These are phyloP conservation scores for Candida adriatica DNA, from an alignment of 805 yeast genomes.

Conservation along the genomic window DNA sequence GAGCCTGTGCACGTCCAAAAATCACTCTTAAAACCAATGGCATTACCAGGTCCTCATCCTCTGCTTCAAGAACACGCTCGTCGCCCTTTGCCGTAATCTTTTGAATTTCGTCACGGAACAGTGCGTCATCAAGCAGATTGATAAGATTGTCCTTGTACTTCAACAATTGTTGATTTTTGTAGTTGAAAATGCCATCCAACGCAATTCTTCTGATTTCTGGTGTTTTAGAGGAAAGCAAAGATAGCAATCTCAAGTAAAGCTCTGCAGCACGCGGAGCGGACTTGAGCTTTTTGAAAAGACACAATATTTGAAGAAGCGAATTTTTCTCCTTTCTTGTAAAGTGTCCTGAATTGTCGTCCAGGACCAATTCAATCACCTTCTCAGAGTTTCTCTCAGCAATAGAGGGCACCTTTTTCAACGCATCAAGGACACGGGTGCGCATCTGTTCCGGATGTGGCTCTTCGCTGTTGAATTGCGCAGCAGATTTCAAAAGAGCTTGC, in stretches of 20 bases:
- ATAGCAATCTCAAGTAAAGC: conserved; percentile 46
- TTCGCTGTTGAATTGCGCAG: conserved; percentile 10
- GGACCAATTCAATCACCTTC: conserved; percentile 52
- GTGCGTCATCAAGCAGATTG: conserved; percentile 72
- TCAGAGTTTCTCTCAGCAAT: conserved; percentile 61
- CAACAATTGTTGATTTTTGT: conserved; percentile 47
- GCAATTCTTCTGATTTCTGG: conserved; percentile 66
- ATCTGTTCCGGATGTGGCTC: conserved; percentile 12
- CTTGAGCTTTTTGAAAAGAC: conserved; percentile 57
- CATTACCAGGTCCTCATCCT: conserved; percentile 55
- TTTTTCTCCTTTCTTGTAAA: conserved; percentile 51
- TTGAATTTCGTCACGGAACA: conserved; percentile 80
- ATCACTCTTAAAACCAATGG: conserved; percentile 71
- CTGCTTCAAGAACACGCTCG: conserved; percentile 47
- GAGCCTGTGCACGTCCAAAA: conserved; percentile 79
- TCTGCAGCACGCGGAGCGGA: conserved; percentile 44
- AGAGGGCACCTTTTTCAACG: conserved; percentile 51
- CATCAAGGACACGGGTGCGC: conserved; percentile 51
- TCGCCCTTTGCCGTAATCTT: conserved; percentile 49
- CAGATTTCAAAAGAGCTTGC: conserved; percentile 7
- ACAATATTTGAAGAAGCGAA: conserved; percentile 52
- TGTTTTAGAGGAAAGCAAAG: conserved; percentile 54
- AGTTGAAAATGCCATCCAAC: conserved; percentile 59
- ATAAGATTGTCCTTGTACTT: conserved; percentile 69
- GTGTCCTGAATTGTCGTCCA: conserved; percentile 20